phyloP scores from a whole-genome alignment of 805 yeast genomes.

The Maudiozyma pseudohumilis region DNA sequence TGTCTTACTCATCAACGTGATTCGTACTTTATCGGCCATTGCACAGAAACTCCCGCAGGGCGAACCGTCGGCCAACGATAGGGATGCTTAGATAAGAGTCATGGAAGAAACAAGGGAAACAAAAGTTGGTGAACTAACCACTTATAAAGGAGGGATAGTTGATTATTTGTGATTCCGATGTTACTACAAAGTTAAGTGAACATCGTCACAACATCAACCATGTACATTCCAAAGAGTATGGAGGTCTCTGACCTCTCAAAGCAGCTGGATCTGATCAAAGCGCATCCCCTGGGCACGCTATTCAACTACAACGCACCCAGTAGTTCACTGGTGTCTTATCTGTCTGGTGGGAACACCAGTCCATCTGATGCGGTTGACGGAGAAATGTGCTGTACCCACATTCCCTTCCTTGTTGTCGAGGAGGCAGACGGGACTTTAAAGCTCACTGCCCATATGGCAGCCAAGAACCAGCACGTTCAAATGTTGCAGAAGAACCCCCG shows the following conservation, averaged over 20 bases:
- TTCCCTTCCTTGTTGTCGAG: not conserved
- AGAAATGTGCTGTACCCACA: not conserved
- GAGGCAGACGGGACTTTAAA: not conserved
- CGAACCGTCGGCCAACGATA: too few relatives aligned
- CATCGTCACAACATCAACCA: too few relatives aligned
- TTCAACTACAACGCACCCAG: not conserved
- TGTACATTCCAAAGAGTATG: conserved; percentile 1
- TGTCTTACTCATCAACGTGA: too few relatives aligned
- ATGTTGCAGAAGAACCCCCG: conserved; percentile 1
- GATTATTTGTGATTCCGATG: too few relatives aligned
- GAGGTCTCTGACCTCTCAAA: not conserved
- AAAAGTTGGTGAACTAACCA: too few relatives aligned
- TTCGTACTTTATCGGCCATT: too few relatives aligned
- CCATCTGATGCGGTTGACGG: not conserved
- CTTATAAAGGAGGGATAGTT: too few relatives aligned
- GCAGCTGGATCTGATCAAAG: not conserved
- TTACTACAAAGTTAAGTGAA: too few relatives aligned
- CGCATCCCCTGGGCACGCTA: not conserved
- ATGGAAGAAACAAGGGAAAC: too few relatives aligned
- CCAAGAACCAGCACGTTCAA: not conserved
- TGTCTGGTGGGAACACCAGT: not conserved
- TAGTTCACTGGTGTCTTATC: not conserved
- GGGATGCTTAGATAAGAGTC: too few relatives aligned
- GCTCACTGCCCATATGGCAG: not conserved
- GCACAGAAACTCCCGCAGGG: too few relatives aligned